Evolutionary conservation across 2,329 filamentous ascomycete genomes (phyloP), one percentile per base, ranked within the genome.

Genomic region (Exophiala bonariae): DNA sequence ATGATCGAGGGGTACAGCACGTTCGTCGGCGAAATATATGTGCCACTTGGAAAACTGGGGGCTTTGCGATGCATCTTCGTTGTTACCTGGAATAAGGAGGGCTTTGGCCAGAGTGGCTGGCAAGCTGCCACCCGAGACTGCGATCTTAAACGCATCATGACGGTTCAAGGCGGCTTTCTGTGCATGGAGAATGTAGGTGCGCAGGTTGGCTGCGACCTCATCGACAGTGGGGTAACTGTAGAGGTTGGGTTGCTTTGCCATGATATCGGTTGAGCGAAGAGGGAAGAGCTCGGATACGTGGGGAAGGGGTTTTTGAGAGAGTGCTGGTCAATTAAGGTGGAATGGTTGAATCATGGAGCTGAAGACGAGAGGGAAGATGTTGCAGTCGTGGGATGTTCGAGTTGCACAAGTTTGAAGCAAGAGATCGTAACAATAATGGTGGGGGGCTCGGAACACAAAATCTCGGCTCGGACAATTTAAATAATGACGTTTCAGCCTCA

Each of bases 11-110:
- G 93, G 87, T 43, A 97, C 93, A 60, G 89, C 89, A 63, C 93
- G 88, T 78, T 99, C 93, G 67, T 99, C 93, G 64, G 92, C 92
- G 70, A 96, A 97, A 79, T 97, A 99, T 64, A 99, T 89, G 63
- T 97, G 88, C 93, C 93, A 99, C 69, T 88, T 89, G 66, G 79
- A 76, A 71, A 95, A 96, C 61, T 86, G 77, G 63, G 72, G 59
- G 6, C 33, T 36, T 10, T 33, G 19, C 10, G 40, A 26, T n/a
- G 45, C 33, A 42, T 55, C 49, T 35, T 55, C 52, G n/a, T 51
- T 34, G 16, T 81, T 64, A 31, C 42, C 42, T 3, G 49, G 16
- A 13, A 33, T 41, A 19, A 97, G 81, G 9, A 97, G 82, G 8
- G 90, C 90, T 67, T 89, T 82, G 36, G 90, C 89, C 33, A 99